Evolutionary conservation across 345 rosid species (phyloP).

Genomic region (Eucalyptus cloeziana): DNA sequence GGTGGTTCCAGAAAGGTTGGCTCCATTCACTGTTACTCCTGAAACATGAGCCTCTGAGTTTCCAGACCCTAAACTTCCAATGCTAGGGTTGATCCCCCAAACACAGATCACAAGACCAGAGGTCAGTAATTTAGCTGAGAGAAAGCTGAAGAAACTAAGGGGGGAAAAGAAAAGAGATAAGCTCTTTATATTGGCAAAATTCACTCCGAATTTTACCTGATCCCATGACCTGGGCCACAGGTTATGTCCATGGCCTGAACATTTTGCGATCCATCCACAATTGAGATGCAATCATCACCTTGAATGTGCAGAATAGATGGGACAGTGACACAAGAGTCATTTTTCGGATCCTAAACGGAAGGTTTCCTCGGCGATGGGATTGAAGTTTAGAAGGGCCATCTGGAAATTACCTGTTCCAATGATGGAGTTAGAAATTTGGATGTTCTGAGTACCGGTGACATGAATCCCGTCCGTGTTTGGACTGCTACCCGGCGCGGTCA

Average conservation of each 20-base stretch:
- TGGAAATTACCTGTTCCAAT: constrained; percentile 49
- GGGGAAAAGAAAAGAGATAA: not conserved
- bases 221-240: constrained; percentile 76
- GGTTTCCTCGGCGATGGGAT: not conserved
- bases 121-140: not conserved
- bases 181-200: not conserved
- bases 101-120: not conserved
- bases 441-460: constrained; percentile 48
- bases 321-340: not conserved
- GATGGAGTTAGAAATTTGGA: constrained; percentile 26
- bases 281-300: constrained; percentile 91
- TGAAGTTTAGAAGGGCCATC: not conserved
- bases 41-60: constrained; percentile 54
- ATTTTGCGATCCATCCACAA: constrained; percentile 38
- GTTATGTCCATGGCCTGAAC: constrained; percentile 33
- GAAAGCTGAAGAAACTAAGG: not conserved
- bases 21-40: constrained; percentile 52
- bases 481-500: constrained; percentile 47
- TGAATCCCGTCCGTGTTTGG: constrained; percentile 97
- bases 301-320: not conserved
- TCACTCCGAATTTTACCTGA: constrained; percentile 22
- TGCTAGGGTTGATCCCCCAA: constrained; percentile 14
- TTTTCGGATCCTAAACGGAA: not conserved
- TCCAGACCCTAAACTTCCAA: constrained; percentile 66
- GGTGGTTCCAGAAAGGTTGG: constrained; percentile 45